Base-by-base conservation (phyloP, 345 rosid genomes). In the Euphorbia tirucalli region DNA sequence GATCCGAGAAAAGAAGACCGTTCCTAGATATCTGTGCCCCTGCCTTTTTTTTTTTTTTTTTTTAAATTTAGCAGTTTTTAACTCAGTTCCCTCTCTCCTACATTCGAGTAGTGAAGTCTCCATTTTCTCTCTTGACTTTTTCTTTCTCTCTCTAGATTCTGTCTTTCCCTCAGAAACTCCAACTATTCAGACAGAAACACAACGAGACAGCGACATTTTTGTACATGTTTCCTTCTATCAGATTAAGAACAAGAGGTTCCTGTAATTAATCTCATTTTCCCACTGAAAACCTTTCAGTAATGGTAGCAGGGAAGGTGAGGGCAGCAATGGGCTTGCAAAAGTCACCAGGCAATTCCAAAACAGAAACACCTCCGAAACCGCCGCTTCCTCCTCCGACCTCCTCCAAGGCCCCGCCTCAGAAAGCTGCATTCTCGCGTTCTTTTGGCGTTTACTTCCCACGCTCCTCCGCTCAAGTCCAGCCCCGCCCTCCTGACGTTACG, bases 391-490 rank as follows among this genome's bases (percentile, higher is more conserved):
- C 88, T 0, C 81, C 89, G 13, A 69, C 75, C 73, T 70, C 83
- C 77, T 74, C 6, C 56, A 79, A 68, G 39, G 24, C 19, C 49
- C 58, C 77, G 22, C 68, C 87, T 39, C 84, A 77, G 25, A 87
- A 85, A 70, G 61, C 88, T 0, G 78, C 80, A 0, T 91, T 90
- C 70, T 79, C 94, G 0, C 94, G 97, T 28, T 87, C 97, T 14
- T 83, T 91, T 56, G 96, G 96, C 2, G 91, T 80, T 52, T 93
- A 92, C 81, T 93, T 95, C 88, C 99, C 99, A 7, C 97, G 98
- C 61, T 78, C 99, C 64, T 92, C 98, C 6, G 91, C 98, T 13
- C 98, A 95, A 73, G 98, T 95, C 61, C 99, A 91, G 89, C 96
- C 97, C 48, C 89, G 89, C 27, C 90, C 89, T 0, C 97, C 93